Conservation (phyloP, 192 early-diverging fungal species). For the Chytriomyces hyalinus region DNA sequence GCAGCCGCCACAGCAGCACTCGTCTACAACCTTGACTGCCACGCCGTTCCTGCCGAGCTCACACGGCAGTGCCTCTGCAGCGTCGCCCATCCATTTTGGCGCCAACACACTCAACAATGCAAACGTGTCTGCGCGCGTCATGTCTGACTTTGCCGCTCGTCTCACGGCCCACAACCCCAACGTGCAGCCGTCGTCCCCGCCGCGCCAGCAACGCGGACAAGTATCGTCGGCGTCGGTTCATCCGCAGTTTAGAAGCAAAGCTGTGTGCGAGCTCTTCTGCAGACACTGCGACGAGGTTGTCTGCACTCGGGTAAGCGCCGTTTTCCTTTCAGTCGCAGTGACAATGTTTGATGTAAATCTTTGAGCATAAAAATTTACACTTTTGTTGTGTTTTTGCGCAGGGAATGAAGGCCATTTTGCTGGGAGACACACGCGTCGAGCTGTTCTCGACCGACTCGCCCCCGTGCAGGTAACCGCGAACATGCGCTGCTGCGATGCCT, state of each 20-base stretch:
- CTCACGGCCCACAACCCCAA: constrained; percentile 19
- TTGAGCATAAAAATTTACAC: constrained; percentile 2
- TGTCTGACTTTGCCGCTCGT: too few species aligned
- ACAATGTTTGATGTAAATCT: constrained; percentile 13
- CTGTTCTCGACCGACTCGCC: constrained; percentile 77
- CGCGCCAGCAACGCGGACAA: neutral
- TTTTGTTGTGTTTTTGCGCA: constrained; percentile 11
- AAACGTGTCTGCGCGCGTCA: too few species aligned
- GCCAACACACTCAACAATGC: neutral
- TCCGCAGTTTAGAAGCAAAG: constrained; percentile 70
- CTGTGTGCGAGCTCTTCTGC: constrained; percentile 74
- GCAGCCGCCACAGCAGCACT: neutral
- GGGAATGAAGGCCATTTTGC: constrained; percentile 83
- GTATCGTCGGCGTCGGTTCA: constrained; percentile 46
- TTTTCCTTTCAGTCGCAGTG: constrained; percentile 13
- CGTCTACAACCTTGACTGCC: neutral
- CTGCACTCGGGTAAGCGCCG: constrained; percentile 55
- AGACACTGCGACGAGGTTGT: constrained; percentile 65
- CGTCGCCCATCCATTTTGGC: neutral
- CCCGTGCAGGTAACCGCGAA: constrained; percentile 40
- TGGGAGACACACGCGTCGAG: constrained; percentile 73
- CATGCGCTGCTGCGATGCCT: neutral
- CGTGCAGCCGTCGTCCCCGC: constrained; percentile 29
- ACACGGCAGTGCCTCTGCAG: too few species aligned
- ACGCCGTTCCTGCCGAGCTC: constrained; percentile 6